Evolutionary conservation across 495 filamentous ascomycete genomes (phyloP), one percentile per base, ranked within the genome.

Genomic region (Aeminium ludgeri): DNA sequence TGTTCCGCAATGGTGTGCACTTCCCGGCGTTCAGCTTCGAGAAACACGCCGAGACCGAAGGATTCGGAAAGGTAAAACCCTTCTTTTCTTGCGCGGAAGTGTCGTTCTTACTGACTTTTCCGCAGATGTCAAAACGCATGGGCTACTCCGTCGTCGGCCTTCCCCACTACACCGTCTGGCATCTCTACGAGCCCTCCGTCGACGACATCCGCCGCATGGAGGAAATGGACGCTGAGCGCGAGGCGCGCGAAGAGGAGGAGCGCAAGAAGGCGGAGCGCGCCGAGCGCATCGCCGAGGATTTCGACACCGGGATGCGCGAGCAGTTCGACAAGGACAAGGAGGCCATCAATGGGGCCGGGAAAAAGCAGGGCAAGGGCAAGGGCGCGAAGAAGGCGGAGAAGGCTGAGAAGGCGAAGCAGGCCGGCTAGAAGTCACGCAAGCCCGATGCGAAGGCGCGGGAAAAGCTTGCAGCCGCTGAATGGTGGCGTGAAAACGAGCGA

Each of bases 1-100:
- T 99, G 1, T 99, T 96, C 65, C 73, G 89, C 48, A 74, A 81
- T 31, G 89, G 89, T 27, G 87, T 89, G 19, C 91, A 99, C 59
- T 99, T 99, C 65, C 89, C 89, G 7, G 89, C 89, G 3, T 99
- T 99, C 57, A 93, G 84, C 49, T 99, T 99, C 46, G 86, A 99
- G 59, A 96, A 87, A 59, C 89, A 99, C 63, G 89, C 89, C 11
- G 89, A 99, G 56, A 99, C 89, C 0, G 89, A 99, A 65, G 89
- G 82, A 4, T 99, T 99, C 57, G 89, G 89, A 59, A 99, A 99
- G 79, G 87, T 89, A 67, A 51, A 59, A 38, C 10, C 16, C 3
- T 17, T 41, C 30, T 36, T 31, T 34, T 38, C 23, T 4, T 8
- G 10, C 20, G 2, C 10, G 19, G 10, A 4, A 27, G 10, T 7